phyloP scores from a whole-genome alignment of 202 grass and related monocot species.

The Thinopyrum obtusiflorum region DNA sequence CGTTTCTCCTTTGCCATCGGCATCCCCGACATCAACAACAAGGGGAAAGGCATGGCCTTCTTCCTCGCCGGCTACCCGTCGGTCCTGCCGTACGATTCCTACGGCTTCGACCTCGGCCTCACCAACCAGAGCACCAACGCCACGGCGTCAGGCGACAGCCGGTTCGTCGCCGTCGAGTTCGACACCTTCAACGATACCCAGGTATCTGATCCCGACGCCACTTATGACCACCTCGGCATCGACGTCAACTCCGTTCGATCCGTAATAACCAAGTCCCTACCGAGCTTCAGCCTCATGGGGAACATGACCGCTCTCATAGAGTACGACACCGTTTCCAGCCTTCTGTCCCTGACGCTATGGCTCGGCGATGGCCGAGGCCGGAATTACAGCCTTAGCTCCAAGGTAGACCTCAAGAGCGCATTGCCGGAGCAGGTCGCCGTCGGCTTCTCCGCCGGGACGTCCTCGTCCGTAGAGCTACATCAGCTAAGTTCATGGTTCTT shows the following conservation, averaged over 20 bases:
- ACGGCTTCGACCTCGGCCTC: slow-evolving; percentile 11
- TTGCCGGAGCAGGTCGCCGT: slow-evolving; percentile 35
- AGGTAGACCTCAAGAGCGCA: slow-evolving; percentile 23
- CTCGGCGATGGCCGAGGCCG: not conserved
- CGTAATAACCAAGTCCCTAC: not conserved
- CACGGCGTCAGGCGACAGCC: not conserved
- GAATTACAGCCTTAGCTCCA: not conserved
- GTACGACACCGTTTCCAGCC: slow-evolving; percentile 19
- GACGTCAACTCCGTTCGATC: slow-evolving; percentile 36
- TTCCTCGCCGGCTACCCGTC: slow-evolving; percentile 19
- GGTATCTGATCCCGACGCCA: not conserved
- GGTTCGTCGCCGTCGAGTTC: slow-evolving; percentile 6
- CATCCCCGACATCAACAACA: not conserved
- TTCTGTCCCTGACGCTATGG: not conserved
- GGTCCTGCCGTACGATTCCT: not conserved
- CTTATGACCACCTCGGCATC: slow-evolving; percentile 26
- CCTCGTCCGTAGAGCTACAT: slow-evolving; percentile 24
- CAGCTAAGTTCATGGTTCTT: slow-evolving; percentile 44
- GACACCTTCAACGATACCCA: slow-evolving; percentile 13
- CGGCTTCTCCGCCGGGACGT: slow-evolving; percentile 45
- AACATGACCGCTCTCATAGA: slow-evolving; percentile 19
- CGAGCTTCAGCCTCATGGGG: not conserved
- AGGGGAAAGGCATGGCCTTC: slow-evolving; percentile 6
- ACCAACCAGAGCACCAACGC: slow-evolving; percentile 1
- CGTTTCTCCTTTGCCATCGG: slow-evolving; percentile 24